Evolutionary conservation across 495 filamentous ascomycete species (phyloP).

Genomic region (Terfezia claveryi): DNA sequence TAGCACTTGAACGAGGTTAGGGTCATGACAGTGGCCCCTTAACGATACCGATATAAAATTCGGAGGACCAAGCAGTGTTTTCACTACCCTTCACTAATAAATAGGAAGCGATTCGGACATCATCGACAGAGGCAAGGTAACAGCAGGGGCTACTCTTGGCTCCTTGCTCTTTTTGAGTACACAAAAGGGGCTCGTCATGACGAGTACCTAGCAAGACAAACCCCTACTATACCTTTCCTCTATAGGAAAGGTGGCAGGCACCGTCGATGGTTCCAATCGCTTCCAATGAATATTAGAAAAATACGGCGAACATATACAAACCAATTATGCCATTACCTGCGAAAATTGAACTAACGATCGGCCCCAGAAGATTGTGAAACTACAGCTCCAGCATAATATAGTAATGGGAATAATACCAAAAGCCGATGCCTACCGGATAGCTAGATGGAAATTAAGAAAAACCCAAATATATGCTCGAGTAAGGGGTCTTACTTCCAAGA

Average conservation of each 20-base stretch:
- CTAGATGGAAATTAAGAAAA: conserved; percentile 9
- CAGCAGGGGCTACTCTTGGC: too few relatives aligned
- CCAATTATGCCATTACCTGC: conserved; percentile 69
- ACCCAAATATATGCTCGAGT: background rate
- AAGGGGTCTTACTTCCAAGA: conserved; percentile 61
- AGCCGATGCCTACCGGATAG: conserved; percentile 20
- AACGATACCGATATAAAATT: conserved; percentile 57
- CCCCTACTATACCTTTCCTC: too few relatives aligned
- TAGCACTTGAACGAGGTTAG: conserved; percentile 47
- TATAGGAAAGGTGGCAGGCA: too few relatives aligned
- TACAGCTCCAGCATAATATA: conserved; percentile 22
- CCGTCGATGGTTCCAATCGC: too few relatives aligned
- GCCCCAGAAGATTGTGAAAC: conserved; percentile 86
- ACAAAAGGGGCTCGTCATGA: too few relatives aligned
- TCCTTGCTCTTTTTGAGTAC: too few relatives aligned
- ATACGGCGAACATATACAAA: conserved; percentile 1
- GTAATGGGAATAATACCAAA: background rate
- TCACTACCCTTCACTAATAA: conserved; percentile 61
- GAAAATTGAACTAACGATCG: conserved; percentile 76
- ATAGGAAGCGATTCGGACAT: too few relatives aligned
- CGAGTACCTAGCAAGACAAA: too few relatives aligned
- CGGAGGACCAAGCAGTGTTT: conserved; percentile 72
- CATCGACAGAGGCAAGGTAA: too few relatives aligned
- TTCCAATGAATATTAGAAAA: background rate
- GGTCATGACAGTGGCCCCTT: conserved; percentile 61